Percentiles rank a stretch among this genome's conserved stretches.
Conservation (phyloP, 2,329 filamentous ascomycete species). For the Exophiala viscosa region DNA sequence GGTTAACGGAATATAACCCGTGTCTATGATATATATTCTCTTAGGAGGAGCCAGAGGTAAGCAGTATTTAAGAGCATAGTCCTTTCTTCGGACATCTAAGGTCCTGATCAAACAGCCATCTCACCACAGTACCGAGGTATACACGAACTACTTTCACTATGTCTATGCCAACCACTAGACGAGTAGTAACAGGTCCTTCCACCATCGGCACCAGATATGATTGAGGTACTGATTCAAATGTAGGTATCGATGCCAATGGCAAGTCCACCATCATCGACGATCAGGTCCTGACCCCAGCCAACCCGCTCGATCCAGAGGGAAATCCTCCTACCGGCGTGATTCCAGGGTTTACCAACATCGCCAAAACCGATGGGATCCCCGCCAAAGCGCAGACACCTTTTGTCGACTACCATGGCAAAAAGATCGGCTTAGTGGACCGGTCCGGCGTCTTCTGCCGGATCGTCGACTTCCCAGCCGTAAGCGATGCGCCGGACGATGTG, state of each 20-base stretch:
- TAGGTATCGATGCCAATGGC: conserved; percentile 29
- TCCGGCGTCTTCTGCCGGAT: conserved; percentile 27
- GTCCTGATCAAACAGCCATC: too few species aligned
- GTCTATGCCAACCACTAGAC: conserved; percentile 16
- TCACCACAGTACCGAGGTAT: not conserved
- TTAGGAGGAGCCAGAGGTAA: too few species aligned
- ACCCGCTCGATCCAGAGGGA: conserved; percentile 28
- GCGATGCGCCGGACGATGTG: conserved; percentile 14
- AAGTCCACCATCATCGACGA: conserved; percentile 32
- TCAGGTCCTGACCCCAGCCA: conserved; percentile 28
- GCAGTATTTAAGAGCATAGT: too few species aligned
- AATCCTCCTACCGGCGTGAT: conserved; percentile 24
- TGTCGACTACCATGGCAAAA: conserved; percentile 29
- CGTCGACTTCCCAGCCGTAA: conserved; percentile 30
- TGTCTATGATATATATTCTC: too few species aligned
- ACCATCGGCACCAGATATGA: not conserved
- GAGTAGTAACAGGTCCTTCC: conserved; percentile 19
- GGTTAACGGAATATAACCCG: too few species aligned
- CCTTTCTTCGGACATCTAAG: too few species aligned
- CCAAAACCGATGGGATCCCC: conserved; percentile 27
- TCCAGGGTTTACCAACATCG: conserved; percentile 30
- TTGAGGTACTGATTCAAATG: not conserved
- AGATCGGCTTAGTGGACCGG: conserved; percentile 25
- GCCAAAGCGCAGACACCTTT: conserved; percentile 27
- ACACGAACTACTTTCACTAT: conserved; percentile 2